Percentiles rank a stretch among this genome's conserved stretches.
Evolutionary conservation across 805 yeast species (phyloP).

Genomic region (Myxozyma geophila): DNA sequence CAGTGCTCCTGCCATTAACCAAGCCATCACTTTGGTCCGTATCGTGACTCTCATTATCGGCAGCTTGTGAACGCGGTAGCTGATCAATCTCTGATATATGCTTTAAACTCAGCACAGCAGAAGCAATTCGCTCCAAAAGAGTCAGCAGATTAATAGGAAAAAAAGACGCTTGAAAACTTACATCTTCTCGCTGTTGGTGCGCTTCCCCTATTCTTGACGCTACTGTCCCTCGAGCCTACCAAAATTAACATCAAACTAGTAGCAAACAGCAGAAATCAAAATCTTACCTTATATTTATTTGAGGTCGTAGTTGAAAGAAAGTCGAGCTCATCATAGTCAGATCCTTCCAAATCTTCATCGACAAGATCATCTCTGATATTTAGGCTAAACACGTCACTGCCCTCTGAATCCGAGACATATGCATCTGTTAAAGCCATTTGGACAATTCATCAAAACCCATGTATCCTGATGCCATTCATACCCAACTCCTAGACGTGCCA

Average conservation of each 20-base stretch:
- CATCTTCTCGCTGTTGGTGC: background rate
- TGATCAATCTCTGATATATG: too few relatives aligned
- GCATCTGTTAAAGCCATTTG: conserved; percentile 29
- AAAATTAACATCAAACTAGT: background rate
- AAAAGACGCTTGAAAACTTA: background rate
- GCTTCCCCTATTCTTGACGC: background rate
- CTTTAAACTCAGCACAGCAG: too few relatives aligned
- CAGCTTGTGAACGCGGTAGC: too few relatives aligned
- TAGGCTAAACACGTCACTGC: conserved; percentile 11
- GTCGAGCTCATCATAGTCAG: conserved; percentile 24
- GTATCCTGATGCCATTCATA: background rate
- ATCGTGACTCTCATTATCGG: too few relatives aligned
- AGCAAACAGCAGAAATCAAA: background rate
- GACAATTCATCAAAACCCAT: background rate
- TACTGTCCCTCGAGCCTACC: background rate
- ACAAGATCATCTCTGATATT: conserved; percentile 6
- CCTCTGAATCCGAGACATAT: conserved; percentile 35
- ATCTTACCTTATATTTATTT: background rate
- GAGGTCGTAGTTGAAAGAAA: conserved; percentile 2
- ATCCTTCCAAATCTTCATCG: background rate
- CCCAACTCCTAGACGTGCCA: background rate
- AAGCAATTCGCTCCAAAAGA: too few relatives aligned
- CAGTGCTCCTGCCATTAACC: background rate
- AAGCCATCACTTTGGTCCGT: too few relatives aligned
- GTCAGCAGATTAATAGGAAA: too few relatives aligned